Evolutionary conservation across 108 stramenopile species (phyloP), one percentile per base, ranked within the genome.

Genomic region (Nitzschia inconspicua): DNA sequence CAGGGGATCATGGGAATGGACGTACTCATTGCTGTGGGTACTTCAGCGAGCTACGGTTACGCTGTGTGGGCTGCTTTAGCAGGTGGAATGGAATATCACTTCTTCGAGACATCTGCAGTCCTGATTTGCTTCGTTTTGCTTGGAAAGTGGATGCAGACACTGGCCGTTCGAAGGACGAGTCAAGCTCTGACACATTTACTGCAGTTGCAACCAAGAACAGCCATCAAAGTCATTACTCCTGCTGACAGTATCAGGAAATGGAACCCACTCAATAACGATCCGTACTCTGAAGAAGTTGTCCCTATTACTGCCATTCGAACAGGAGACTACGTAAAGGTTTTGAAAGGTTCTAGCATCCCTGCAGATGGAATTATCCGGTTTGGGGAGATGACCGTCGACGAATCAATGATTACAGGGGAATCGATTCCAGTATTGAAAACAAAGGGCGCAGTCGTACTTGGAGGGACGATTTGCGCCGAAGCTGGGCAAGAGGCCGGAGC

Each of bases 101-200:
- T 73, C 39, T 99, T 98, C 70, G 98, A 99, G 64, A 97, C 97
- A 2, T 80, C 90, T 8, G 96, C 96, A 18, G 92, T 96, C 86
- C 69, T 99, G 29, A 86, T 99, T 31, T 91, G 89, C 22, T 97
- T 99, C 63, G 97, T 99, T 8, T 82, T 93, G 10, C 52, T 96
- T 11, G 98, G 98, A 19, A 99, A 98, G 59, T 91, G 74, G 71
- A 43, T 95, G 47, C 88, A 95, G 68, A 77, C 88, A 11, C 58
- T 72, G 47, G 97, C 97, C 1, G 93, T 91, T 68, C 81, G 91
- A 18, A 76, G 86, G 42, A 99, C 96, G 11, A 82, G 85, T 19
- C 66, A 75, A 30, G 95, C 98, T 0, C 63, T 99, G 66, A 82
- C 88, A 44, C 72, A 65, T 4, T 79, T 99, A 18, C 73, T 97